phyloP scores from a whole-genome alignment of 2,329 filamentous ascomycete genomes.

The Pseudogymnoascus pannorum region DNA sequence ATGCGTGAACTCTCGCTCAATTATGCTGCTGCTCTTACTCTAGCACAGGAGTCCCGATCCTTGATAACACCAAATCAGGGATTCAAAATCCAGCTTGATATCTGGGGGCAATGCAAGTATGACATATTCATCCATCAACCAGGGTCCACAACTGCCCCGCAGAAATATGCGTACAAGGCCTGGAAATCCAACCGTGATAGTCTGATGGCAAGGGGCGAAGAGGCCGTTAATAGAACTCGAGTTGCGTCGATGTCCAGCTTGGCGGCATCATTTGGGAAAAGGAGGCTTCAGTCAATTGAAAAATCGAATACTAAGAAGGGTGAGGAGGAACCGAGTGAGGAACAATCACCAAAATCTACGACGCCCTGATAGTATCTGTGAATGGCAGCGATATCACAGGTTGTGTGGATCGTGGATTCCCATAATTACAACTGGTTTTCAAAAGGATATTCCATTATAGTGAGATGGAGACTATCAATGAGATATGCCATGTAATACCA shows the following conservation, averaged over 20 bases:
- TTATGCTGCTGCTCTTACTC: constrained; percentile 16
- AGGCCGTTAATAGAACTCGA: constrained; percentile 12
- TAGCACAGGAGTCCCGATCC: constrained; percentile 16
- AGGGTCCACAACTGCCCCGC: not conserved
- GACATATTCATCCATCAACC: constrained; percentile 1
- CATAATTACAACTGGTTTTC: too few species aligned
- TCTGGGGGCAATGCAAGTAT: constrained; percentile 15
- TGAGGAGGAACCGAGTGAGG: not conserved
- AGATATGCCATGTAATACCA: too few species aligned
- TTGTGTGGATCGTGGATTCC: too few species aligned
- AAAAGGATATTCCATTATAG: too few species aligned
- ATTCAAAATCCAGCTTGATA: constrained; percentile 19
- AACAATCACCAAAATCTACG: not conserved
- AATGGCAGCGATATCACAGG: too few species aligned
- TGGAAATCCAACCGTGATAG: constrained; percentile 12
- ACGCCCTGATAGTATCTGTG: not conserved
- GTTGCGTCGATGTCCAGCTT: constrained; percentile 10
- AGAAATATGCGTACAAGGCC: constrained; percentile 14
- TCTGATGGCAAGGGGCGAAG: constrained; percentile 10
- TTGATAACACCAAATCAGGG: constrained; percentile 19
- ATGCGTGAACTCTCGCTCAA: constrained; percentile 18
- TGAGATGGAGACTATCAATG: too few species aligned
- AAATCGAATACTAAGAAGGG: not conserved
- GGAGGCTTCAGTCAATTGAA: constrained; percentile 3
- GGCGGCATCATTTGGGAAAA: constrained; percentile 12